A percentile compares a stretch with the other conserved stretches of the same genome.
phyloP scores from a whole-genome alignment of 2,329 filamentous ascomycete genomes.

The Cryphonectria nitschkei region DNA sequence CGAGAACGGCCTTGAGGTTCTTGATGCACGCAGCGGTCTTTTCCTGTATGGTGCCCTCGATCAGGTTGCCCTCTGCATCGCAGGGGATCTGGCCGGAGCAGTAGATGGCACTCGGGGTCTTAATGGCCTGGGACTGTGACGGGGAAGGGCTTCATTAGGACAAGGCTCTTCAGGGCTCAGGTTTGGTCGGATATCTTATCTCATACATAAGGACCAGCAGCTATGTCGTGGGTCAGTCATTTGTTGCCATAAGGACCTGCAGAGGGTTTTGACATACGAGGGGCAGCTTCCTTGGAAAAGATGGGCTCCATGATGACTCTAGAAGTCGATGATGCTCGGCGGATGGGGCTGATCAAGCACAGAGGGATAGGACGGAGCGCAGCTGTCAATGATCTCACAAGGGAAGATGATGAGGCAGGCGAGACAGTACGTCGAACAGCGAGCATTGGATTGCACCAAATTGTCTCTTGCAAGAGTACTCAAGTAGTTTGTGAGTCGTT shows the following conservation, averaged over 20 bases:
- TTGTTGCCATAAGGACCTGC: slow-evolving; percentile 1
- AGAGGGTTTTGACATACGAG: slow-evolving; percentile 49
- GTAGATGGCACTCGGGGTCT: slow-evolving; percentile 67
- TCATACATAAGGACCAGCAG: slow-evolving; percentile 66
- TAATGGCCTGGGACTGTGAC: slow-evolving; percentile 65
- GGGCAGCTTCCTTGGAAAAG: slow-evolving; percentile 62
- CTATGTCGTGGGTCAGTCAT: slow-evolving; percentile 42
- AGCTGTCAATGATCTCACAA: slow-evolving; percentile 30
- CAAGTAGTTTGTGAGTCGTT: background rate
- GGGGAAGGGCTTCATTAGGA: slow-evolving; percentile 15
- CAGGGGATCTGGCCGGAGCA: slow-evolving; percentile 73
- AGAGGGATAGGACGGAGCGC: slow-evolving; percentile 14
- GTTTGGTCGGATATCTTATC: background rate
- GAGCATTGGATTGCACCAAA: slow-evolving; percentile 21
- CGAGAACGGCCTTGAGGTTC: slow-evolving; percentile 83
- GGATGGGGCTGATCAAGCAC: slow-evolving; percentile 8
- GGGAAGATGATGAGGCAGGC: slow-evolving; percentile 2
- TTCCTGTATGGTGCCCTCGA: slow-evolving; percentile 64
- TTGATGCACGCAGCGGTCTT: slow-evolving; percentile 67
- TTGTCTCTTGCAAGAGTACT: background rate
- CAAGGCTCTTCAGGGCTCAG: background rate
- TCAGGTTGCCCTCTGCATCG: slow-evolving; percentile 57
- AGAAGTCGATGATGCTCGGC: slow-evolving; percentile 19
- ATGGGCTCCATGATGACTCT: slow-evolving; percentile 37
- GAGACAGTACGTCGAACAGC: slow-evolving; percentile 15